Base-by-base conservation (phyloP, 2,329 filamentous ascomycete species). In the Colletotrichum godetiae region DNA sequence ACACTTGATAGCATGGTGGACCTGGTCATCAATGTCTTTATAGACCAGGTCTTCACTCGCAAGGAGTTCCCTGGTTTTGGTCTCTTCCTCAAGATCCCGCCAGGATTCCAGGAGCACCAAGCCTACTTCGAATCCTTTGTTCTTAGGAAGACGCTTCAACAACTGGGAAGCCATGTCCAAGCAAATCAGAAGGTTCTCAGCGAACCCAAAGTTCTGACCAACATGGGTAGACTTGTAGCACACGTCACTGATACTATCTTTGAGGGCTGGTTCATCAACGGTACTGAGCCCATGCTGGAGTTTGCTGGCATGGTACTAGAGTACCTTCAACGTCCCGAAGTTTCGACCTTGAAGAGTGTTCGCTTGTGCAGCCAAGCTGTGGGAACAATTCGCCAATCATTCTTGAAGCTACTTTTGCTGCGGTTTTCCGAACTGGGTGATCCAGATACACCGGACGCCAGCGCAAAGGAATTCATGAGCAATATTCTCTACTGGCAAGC, bases 401-500 rank as follows among this genome's bases (percentile, higher is more conserved):
- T 99, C 58, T 88, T 98, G 27, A 92, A 93, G 74, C 89, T 97
- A 5, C 91, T 95, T 5, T 86, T 98, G 22, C 88, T 98, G 37
- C 90, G 92, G 73, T 87, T 99, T 5, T 97, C 95, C 0, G 95
- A 98, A 77, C 88, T 95, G 64, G 94, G 97, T 62, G 92, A 93
- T 42, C 83, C 88, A 1, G 86, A 91, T 66, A 87, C 86, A 1
- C 84, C 88, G 3, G 89, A 93, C 70, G 80, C 84, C 7, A 92
- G 94, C 60, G 91, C 92, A 0, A 88, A 93, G 31, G 85, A 88
- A 0, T 95, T 97, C 71, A 90, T 99, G 82, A 89, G 94, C 73
- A 96, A 95, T 79, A 90, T 99, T 78, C 91, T 94, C 0, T 98
- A 98, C 81, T 99, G 97, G 97, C 97, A 98, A 81, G 95, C 94